phyloP scores from a whole-genome alignment of 352 stramenopile genomes.

The Globisporangium emineosum region DNA sequence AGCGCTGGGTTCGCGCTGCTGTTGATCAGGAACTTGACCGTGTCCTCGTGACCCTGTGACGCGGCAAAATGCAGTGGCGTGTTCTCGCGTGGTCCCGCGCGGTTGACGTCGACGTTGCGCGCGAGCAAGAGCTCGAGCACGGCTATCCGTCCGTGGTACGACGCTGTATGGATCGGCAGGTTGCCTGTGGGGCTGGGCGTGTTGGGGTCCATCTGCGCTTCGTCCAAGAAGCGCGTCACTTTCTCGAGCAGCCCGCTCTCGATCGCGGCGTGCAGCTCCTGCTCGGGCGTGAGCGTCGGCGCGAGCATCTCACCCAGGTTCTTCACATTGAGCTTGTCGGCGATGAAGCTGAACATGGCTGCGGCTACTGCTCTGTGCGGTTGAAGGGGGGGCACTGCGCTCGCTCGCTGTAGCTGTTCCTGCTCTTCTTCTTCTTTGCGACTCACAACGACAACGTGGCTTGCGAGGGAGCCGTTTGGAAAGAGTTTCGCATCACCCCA shows the following conservation, averaged over 20 bases:
- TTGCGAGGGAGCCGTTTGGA: background rate
- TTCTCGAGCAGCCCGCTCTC: constrained; percentile 72
- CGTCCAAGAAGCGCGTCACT: constrained; percentile 68
- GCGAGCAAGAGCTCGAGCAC: constrained; percentile 75
- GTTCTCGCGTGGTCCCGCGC: constrained; percentile 63
- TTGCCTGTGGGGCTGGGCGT: constrained; percentile 72
- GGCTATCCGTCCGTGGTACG: constrained; percentile 73
- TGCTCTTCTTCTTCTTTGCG: constrained; percentile 3
- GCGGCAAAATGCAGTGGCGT: constrained; percentile 80
- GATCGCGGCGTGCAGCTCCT: constrained; percentile 80
- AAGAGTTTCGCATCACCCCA: background rate
- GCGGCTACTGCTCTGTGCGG: background rate
- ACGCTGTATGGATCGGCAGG: constrained; percentile 79
- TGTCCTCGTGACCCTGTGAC: constrained; percentile 71
- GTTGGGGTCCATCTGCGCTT: constrained; percentile 63
- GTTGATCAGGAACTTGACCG: constrained; percentile 71
- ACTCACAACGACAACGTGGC: constrained; percentile 11
- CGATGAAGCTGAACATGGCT: constrained; percentile 86
- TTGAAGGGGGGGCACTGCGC: background rate
- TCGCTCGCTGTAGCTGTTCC: background rate
- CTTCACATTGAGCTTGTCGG: constrained; percentile 89
- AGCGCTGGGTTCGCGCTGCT: constrained; percentile 71
- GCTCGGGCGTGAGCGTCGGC: constrained; percentile 82
- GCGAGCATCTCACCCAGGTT: constrained; percentile 86
- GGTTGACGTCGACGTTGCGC: constrained; percentile 70